Evolutionary conservation across 805 yeast genomes (phyloP), one percentile per base, ranked within the genome.

Genomic region (Metschnikowia baotianmanensis): DNA sequence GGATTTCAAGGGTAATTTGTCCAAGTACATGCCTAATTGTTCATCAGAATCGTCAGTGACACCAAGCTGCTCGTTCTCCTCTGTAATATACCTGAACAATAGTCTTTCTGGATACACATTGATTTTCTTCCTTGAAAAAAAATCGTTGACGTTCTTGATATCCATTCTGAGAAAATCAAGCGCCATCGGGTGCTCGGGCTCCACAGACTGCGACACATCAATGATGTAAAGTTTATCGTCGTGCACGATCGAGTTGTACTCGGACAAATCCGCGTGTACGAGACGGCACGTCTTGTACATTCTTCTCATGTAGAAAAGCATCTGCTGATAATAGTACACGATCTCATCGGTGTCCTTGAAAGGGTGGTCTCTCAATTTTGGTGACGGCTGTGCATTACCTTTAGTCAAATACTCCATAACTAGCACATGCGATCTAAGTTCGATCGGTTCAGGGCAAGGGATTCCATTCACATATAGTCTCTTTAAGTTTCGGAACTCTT

Each of bases 101-200:
- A 79, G 71, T 46, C 95, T 74, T 61, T 93, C 98, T 3, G 95
- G 78, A 52, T 85, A 84, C 12, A 87, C 83, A 37, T 77, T 75
- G 30, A 90, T 86, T 59, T 83, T 80, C 53, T 75, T 76, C 46
- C 81, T 73, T 43, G 74, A 72, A 55, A 93, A 93, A 61, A 83
- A 93, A 53, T 86, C 93, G 57, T 91, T 93, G 18, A 91, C 86
- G 57, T 93, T 93, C 61, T 91, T 93, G 57, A 93, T 90, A 65
- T 93, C 99, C 99, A 93, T 93, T 58, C 99, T 73, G 45, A 93
- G 66, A 59, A 93, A 93, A 61, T 93, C 98, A 50, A 93, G 71
- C 31, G 96, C 85, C 88, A 88, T 88, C 9, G 96, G 98, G 63
- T 93, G 99, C 53, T 89, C 96, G 8, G 96, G 97, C 61, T 93